Base-by-base conservation (phyloP, 2,329 filamentous ascomycete genomes). In the Beauveria sp. region DNA sequence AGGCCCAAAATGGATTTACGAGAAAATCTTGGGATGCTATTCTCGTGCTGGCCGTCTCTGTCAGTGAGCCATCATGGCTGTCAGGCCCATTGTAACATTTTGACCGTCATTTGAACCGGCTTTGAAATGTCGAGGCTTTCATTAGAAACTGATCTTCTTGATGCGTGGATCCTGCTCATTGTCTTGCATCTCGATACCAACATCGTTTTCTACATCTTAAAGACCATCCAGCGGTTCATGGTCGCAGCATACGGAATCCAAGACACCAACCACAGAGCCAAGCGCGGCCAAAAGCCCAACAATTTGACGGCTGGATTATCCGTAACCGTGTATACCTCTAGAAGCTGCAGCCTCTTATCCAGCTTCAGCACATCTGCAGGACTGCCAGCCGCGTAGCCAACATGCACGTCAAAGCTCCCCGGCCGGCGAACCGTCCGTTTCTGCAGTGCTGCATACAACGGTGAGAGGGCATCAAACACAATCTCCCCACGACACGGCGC, bases 401-500 rank as follows among this genome's bases (percentile, higher is more conserved):
- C 53, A 7, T 31, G 40, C 6, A 54, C 26, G 24, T 54, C 43
- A 14, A 53, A 60, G n/a, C 14, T 12, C 18, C 31, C 6, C 18
- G 22, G 28, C 7, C 34, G 12, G 7, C 26, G 26, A 20, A 52
- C 9, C 18, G 28, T 12, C n/a, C 20, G n/a, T 3, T 54, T 53
- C n/a, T 26, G 5, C 16, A 60, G 2, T 20, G 40, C 24, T 0
- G 24, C 26, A 16, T 12, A 38, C 26, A 10, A 12, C 8, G 49
- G 24, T 28, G 48, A 42, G 10, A 53, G 9, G 24, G 38, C n/a
- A 18, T 72, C 70, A 28, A 71, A 66, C 43, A 71, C 63, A n/a
- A 72, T 62, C 50, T 72, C 67, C 4, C 68, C 70, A 16, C 45
- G 45, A 16, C 45, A 26, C 3, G 65, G 60, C 5, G 64, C 63